Percentiles rank a stretch among this genome's conserved stretches.
Conservation (phyloP, 225 moss, liverwort and hornwort genomes). For the Physcomitrium patens region DNA sequence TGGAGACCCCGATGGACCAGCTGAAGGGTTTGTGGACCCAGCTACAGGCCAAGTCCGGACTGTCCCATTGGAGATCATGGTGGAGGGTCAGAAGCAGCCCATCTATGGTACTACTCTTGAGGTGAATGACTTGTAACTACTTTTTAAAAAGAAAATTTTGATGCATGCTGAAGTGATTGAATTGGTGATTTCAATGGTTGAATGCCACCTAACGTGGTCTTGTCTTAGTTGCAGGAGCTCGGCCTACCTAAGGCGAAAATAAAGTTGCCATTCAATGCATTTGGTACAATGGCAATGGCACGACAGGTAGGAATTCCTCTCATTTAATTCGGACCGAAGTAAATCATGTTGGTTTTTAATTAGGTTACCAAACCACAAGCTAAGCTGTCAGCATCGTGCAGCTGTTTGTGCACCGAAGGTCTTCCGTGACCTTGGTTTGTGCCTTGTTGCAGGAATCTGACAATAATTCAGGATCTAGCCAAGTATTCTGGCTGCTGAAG, state of each 20-base stretch:
- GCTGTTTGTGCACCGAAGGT: not conserved
- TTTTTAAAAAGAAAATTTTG: not conserved
- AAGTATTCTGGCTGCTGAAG: slow-evolving; percentile 96
- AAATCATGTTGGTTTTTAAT: no score
- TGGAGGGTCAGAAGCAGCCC: slow-evolving; percentile 78
- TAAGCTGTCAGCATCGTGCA: not conserved
- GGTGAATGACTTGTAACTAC: slow-evolving; percentile 39
- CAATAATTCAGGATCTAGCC: slow-evolving; percentile 91
- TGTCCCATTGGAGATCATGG: slow-evolving; percentile 94
- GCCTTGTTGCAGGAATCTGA: slow-evolving; percentile 72
- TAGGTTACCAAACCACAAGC: no score
- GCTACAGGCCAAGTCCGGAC: slow-evolving; percentile 80
- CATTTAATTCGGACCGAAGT: no score
- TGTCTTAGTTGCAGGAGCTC: slow-evolving; percentile 62
- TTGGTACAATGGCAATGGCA: slow-evolving; percentile 98
- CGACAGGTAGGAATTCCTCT: slow-evolving; percentile 59
- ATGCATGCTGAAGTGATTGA: not conserved
- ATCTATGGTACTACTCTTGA: slow-evolving; percentile 91
- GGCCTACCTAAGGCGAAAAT: slow-evolving; percentile 81
- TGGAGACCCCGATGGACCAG: slow-evolving; percentile 90
- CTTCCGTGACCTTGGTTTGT: not conserved
- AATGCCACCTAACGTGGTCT: not conserved
- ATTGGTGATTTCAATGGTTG: slow-evolving; percentile 4
- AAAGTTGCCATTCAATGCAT: slow-evolving; percentile 94
- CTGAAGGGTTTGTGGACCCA: slow-evolving; percentile 96